These are phyloP conservation scores for Lantana camara DNA, from an alignment of 257 asterid species.

Conservation along the genomic window DNA sequence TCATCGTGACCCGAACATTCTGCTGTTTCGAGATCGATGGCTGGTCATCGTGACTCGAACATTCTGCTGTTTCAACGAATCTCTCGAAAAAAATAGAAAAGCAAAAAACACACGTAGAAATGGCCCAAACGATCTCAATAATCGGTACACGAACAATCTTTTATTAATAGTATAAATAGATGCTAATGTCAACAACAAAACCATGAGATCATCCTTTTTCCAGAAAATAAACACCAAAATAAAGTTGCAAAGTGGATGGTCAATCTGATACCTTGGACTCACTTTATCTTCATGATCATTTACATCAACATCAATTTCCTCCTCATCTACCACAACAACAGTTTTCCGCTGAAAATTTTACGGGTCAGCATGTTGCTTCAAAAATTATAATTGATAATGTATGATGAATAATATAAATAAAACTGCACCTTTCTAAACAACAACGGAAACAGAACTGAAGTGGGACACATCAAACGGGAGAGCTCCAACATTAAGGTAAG, in stretches of 20 bases:
- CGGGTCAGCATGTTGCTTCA: conserved; percentile 20
- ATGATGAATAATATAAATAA: conserved; percentile 21
- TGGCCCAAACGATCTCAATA: too few species aligned
- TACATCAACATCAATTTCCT: conserved; percentile 59
- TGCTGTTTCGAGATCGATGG: conserved; percentile 21
- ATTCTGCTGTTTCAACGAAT: too few species aligned
- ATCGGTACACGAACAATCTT: conserved; percentile 16
- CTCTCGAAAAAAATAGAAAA: too few species aligned
- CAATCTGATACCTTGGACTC: conserved; percentile 44
- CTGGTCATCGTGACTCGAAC: too few species aligned
- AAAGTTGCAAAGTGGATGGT: conserved; percentile 18
- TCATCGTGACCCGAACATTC: conserved; percentile 35
- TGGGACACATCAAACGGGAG: conserved; percentile 21
- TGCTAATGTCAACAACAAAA: conserved; percentile 19
- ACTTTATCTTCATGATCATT: conserved; percentile 36
- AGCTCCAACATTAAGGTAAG: background rate
- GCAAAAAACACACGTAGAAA: too few species aligned
- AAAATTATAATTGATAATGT: conserved; percentile 14
- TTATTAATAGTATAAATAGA: conserved; percentile 17
- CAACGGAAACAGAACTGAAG: conserved; percentile 13
- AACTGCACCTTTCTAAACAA: conserved; percentile 19
- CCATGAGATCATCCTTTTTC: conserved; percentile 21
- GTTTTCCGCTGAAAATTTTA: conserved; percentile 49
- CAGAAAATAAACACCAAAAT: conserved; percentile 22
- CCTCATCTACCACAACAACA: conserved; percentile 84